phyloP scores from a whole-genome alignment of 1,284 basidiomycete species.

The Ceratobasidium sp. region DNA sequence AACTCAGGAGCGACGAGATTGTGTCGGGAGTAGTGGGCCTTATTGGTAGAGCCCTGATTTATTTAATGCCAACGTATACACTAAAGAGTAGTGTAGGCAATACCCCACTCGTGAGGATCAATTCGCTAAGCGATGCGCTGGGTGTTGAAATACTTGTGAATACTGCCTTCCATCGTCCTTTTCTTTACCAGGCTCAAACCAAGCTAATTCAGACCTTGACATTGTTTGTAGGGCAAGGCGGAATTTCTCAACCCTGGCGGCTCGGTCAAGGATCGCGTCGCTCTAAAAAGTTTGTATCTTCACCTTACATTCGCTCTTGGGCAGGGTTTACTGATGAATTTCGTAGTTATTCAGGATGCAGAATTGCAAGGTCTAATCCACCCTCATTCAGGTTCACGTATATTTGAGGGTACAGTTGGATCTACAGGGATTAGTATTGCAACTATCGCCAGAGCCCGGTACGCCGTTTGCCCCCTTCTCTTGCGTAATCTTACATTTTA shows the following conservation, averaged over 20 bases:
- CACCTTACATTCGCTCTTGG: background rate
- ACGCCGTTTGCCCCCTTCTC: constrained; percentile 51
- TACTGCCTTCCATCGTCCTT: constrained; percentile 9
- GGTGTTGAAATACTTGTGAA: constrained; percentile 88
- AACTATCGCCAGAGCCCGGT: constrained; percentile 90
- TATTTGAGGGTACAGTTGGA: constrained; percentile 98
- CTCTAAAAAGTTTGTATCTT: constrained; percentile 77
- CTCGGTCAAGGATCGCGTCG: constrained; percentile 97
- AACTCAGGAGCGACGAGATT: constrained; percentile 62
- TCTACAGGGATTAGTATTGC: constrained; percentile 98
- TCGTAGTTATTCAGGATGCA: constrained; percentile 90
- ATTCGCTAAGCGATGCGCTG: constrained; percentile 88
- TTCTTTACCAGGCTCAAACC: no score
- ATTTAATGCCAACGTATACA: constrained; percentile 12
- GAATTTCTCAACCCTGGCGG: constrained; percentile 98
- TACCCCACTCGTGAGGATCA: constrained; percentile 92
- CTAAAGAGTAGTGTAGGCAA: constrained; percentile 72
- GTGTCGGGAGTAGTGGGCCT: constrained; percentile 82
- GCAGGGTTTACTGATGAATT: background rate
- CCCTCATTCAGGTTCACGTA: constrained; percentile 90
- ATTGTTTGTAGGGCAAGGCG: constrained; percentile 77
- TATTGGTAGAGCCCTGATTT: constrained; percentile 72
- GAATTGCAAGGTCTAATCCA: constrained; percentile 85
- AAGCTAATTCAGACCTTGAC: background rate
- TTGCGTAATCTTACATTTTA: constrained; percentile 28